Base-by-base conservation (phyloP, 768 basidiomycete genomes). In the Pisolithus albus region DNA sequence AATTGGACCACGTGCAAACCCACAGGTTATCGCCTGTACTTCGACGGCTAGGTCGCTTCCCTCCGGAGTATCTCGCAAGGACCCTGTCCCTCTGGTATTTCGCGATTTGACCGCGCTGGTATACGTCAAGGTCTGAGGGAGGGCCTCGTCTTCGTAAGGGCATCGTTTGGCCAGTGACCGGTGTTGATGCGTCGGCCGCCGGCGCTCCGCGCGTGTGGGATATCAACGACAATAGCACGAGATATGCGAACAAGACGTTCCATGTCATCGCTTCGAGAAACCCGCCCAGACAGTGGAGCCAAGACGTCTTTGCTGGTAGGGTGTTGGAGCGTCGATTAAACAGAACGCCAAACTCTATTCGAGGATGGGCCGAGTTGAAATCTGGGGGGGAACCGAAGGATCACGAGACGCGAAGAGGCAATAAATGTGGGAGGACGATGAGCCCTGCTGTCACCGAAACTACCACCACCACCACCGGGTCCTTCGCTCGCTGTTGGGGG, bases 11-110 rank as follows among this genome's bases (percentile, higher is more conserved):
- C 19, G n/a, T 34, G 23, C 39, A n/a, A n/a, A 66, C 77, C 16
- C 52, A 82, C 81, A 75, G 57, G 59, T 82, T 81, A 32, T 74
- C 74, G 9, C 82, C 81, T 16, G 68, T 62, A 30, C 71, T 71
- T 43, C 82, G 74, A 55, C 72, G 78, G 45, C 52, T 50, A 16
- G 44, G 37, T 5, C 54, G n/a, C 45, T 23, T 19, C n/a, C 60
- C 52, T 6, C 72, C 72, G 45, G 15, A 36, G 53, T 85, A 84
- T 59, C 82, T 82, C 9, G 66, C 57, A 23, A 70, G 57, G 42
- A 78, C 58, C 11, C 58, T 57, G 32, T 74, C 66, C 32, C 72
- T 70, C 49, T 83, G 77, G 10, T 56, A 59, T 55, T 74, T 69
- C 11, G 82, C 82, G 72, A 60, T 15, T 7, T 18, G 34, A 0